Percentiles rank a stretch among this genome's conserved stretches.
These are phyloP conservation scores for Isatis tinctoria DNA, from an alignment of 345 rosid genomes.

Conservation along the genomic window DNA sequence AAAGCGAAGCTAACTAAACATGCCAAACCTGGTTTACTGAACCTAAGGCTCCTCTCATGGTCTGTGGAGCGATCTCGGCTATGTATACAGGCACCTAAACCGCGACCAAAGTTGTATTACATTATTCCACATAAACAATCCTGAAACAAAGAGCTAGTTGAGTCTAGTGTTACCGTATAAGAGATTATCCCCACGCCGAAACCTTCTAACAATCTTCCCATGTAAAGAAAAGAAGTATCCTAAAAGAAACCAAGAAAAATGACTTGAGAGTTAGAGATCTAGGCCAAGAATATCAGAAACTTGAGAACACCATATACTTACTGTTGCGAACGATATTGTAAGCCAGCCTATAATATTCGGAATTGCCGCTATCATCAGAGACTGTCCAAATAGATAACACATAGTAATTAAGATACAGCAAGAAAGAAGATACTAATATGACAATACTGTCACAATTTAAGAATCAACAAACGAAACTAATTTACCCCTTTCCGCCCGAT, in stretches of 20 bases:
- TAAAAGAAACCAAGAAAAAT: conserved; percentile 26
- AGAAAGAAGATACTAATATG: background rate
- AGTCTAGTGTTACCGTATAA: conserved; percentile 57
- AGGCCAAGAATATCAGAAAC: background rate
- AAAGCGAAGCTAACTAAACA: conserved; percentile 4
- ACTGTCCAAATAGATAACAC: conserved; percentile 40
- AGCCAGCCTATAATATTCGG: conserved; percentile 98
- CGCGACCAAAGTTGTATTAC: background rate
- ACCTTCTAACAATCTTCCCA: conserved; percentile 97
- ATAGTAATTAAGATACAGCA: background rate
- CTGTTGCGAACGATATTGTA: conserved; percentile 84
- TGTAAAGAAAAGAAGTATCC: conserved; percentile 95
- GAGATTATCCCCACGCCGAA: conserved; percentile 98
- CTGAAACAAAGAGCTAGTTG: background rate
- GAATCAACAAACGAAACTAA: background rate
- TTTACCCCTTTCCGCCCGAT: conserved; percentile 90
- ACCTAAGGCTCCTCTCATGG: conserved; percentile 80
- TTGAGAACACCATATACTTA: conserved; percentile 35
- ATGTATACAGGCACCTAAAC: conserved; percentile 80
- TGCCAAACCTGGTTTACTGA: conserved; percentile 75
- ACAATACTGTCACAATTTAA: background rate
- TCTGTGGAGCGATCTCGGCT: conserved; percentile 89
- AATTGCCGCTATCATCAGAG: conserved; percentile 91
- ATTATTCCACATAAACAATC: background rate
- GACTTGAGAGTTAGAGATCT: conserved; percentile 2